Base-by-base conservation (phyloP, 2,329 filamentous ascomycete species). In the Sporothrix sp. region DNA sequence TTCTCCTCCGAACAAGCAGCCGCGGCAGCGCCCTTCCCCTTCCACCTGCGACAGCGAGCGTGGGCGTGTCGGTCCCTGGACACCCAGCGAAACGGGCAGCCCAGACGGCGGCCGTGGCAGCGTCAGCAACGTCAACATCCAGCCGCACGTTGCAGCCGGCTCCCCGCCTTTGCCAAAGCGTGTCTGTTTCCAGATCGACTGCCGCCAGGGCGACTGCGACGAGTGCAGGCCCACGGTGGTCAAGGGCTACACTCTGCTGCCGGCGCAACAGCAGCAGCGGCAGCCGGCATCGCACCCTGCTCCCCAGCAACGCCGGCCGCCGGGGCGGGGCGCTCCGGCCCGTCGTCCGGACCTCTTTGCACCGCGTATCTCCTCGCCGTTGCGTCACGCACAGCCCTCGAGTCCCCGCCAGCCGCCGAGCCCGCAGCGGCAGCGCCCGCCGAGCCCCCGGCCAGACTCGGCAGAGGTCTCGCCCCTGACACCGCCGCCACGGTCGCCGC, bases 401-500 rank as follows among this genome's bases (percentile, higher is more conserved):
- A 48, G 46, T 20, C 48, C 48, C 2, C 16, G 35, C 7, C 30
- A 45, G 30, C 14, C 20, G 9, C 43, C 21, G 20, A 7, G 20
- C 5, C 43, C 21, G 14, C 20, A 35, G 10, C 20, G 10, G 23
- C 20, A 32, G 13, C 40, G 20, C 3, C 40, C 40, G 20, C 14
- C 30, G 23, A 44, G 32, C 20, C 30, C 38, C 16, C 39, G 38
- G 11, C 32, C 38, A 3, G 33, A 43, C 20, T 49, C 38, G 28
- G 16, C 28, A 10, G 20, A 42, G 7, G 21, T 48, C 11, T 49
- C 51, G n/a, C 47, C 51, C 8, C 35, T 53, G 8, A 47, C 48
- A 11, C 46, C 51, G 9, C 37, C 52, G 9, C 52, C 52, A 8
- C 36, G 11, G n/a, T 48, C 52, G 3, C 47, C 51, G 13, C 14